Percentiles rank a stretch among this genome's conserved stretches.
Conservation (phyloP, 202 grass and related monocot genomes). For the Elaeis oleifera region DNA sequence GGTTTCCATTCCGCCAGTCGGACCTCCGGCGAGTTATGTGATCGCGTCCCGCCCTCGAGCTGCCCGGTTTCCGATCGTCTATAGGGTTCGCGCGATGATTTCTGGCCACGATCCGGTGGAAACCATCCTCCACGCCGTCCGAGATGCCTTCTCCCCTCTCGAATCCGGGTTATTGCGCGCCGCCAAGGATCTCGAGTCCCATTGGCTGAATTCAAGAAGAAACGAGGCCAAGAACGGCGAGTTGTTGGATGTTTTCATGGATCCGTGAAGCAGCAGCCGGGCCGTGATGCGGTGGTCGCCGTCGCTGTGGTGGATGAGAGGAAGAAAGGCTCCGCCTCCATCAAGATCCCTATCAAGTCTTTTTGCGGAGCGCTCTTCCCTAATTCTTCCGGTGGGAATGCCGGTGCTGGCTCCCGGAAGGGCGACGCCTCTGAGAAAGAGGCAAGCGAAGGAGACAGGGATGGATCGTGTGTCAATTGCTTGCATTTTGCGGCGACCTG, state of each 20-base stretch:
- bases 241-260: neutral
- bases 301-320: slow-evolving; percentile 12
- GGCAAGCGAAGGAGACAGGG: slow-evolving; percentile 4
- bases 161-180: slow-evolving; percentile 19
- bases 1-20: too few species aligned
- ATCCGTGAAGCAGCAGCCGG: slow-evolving; percentile 9
- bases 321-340: neutral
- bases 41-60: neutral
- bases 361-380: slow-evolving; percentile 25
- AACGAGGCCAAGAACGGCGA: slow-evolving; percentile 6
- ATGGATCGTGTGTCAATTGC: slow-evolving; percentile 35
- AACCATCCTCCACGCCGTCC: slow-evolving; percentile 26
- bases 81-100: slow-evolving; percentile 20
- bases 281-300: slow-evolving; percentile 10
- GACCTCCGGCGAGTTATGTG: too few species aligned
- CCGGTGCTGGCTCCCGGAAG: neutral
- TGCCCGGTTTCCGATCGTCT: slow-evolving; percentile 7
- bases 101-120: slow-evolving; percentile 33
- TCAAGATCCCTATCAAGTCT: slow-evolving; percentile 21
- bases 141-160: slow-evolving; percentile 30
- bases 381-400: slow-evolving; percentile 14
- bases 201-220: slow-evolving; percentile 8
- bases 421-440: slow-evolving; percentile 12
- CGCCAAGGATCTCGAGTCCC: slow-evolving; percentile 19
- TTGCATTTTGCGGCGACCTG: slow-evolving; percentile 43